These are phyloP conservation scores for Solanum boliviense DNA, from an alignment of 257 asterid genomes.

Conservation along the genomic window DNA sequence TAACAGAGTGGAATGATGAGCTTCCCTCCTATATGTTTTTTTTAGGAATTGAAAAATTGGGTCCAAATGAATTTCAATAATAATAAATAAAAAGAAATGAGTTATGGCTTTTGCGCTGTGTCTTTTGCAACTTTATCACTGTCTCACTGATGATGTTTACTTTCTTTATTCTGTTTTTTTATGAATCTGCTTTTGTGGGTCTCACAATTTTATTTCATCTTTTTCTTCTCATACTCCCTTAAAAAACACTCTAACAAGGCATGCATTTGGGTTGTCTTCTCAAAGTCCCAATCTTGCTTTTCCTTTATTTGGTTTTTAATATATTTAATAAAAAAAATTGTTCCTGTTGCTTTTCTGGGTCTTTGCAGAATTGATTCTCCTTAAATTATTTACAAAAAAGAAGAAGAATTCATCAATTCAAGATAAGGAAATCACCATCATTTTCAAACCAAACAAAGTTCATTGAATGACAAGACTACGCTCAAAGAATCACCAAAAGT, in stretches of 20 bases:
- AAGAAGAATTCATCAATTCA: neutral
- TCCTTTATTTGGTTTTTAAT: slow-evolving; percentile 1
- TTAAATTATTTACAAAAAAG: neutral
- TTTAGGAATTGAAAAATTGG: slow-evolving; percentile 14
- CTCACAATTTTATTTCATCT: neutral
- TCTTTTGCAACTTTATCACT: slow-evolving; percentile 18
- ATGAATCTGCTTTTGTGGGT: slow-evolving; percentile 14
- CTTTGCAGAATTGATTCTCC: slow-evolving; percentile 10
- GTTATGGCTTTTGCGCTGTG: slow-evolving; percentile 14
- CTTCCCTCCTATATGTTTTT: neutral
- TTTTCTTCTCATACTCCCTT: neutral
- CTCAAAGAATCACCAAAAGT: neutral
- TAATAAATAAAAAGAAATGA: neutral
- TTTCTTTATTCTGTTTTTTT: slow-evolving; percentile 10
- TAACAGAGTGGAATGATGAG: slow-evolving; percentile 55
- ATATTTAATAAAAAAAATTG: neutral
- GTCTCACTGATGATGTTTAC: neutral
- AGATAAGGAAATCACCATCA: neutral
- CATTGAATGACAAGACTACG: neutral
- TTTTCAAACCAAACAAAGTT: neutral
- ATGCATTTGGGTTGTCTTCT: slow-evolving; percentile 40
- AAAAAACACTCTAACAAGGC: slow-evolving; percentile 7
- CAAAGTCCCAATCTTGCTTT: slow-evolving; percentile 11
- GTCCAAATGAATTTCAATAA: slow-evolving; percentile 8
- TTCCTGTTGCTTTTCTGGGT: slow-evolving; percentile 6